Evolutionary conservation across 805 yeast species (phyloP).

Genomic region (Saturnispora zaruensis): DNA sequence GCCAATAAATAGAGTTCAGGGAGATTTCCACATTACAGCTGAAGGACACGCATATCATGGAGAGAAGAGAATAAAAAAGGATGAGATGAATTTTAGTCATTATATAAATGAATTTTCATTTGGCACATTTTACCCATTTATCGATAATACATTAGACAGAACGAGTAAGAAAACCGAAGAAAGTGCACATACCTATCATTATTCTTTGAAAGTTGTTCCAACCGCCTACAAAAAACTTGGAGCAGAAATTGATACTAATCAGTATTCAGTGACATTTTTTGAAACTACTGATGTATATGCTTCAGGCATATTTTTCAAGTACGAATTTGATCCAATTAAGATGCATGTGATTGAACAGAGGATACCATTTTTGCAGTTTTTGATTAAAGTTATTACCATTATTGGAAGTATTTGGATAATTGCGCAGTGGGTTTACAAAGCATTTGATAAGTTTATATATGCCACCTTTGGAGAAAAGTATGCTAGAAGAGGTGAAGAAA

Average conservation of each 20-base stretch:
- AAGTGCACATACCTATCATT: conserved; percentile 46
- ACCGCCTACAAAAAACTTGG: conserved; percentile 69
- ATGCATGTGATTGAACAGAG: conserved; percentile 63
- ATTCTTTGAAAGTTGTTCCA: conserved; percentile 75
- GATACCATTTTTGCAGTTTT: conserved; percentile 67
- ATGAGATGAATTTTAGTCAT: conserved; percentile 71
- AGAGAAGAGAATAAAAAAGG: conserved; percentile 34
- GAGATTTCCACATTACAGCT: conserved; percentile 78
- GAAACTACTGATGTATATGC: conserved; percentile 25
- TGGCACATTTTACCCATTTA: conserved; percentile 81
- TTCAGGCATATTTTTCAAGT: conserved; percentile 78
- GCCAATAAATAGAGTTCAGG: conserved; percentile 78
- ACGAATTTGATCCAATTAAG: conserved; percentile 83
- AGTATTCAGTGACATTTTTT: conserved; percentile 61
- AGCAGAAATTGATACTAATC: conserved; percentile 67
- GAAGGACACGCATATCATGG: conserved; percentile 53
- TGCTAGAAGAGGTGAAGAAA: conserved; percentile 41
- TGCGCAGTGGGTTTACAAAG: conserved; percentile 56
- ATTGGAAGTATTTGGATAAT: conserved; percentile 71
- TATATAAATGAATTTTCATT: conserved; percentile 79
- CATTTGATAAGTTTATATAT: conserved; percentile 45
- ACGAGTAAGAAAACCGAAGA: conserved; percentile 51
- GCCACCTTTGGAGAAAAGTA: conserved; percentile 51
- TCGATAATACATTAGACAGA: conserved; percentile 80
- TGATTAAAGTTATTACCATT: conserved; percentile 71